A percentile compares a stretch with the other conserved stretches of the same genome.
phyloP scores from a whole-genome alignment of 1,284 basidiomycete species.

The Pyrrhoderma noxium region DNA sequence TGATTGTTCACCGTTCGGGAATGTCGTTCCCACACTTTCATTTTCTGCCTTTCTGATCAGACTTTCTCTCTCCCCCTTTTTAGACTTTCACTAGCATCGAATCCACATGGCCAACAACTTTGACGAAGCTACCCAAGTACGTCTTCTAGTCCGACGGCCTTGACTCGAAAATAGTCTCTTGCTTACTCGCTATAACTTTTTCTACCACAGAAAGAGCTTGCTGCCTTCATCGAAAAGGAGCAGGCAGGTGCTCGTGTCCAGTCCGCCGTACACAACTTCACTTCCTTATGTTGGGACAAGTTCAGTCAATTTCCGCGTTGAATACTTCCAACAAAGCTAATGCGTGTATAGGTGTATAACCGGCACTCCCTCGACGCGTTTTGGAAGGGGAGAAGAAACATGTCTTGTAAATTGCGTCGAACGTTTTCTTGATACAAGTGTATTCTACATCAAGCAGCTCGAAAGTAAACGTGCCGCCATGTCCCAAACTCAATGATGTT shows the following conservation, averaged over 20 bases:
- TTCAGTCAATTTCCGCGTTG: slow-evolving; percentile 29
- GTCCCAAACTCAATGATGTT: neutral
- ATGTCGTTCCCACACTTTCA: slow-evolving; percentile 1
- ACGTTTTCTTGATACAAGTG: slow-evolving; percentile 88
- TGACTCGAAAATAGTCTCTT: neutral
- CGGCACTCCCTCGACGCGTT: slow-evolving; percentile 74
- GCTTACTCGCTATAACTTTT: slow-evolving; percentile 11
- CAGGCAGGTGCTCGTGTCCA: slow-evolving; percentile 82
- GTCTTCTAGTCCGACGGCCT: slow-evolving; percentile 21
- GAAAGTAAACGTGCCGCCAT: slow-evolving; percentile 48
- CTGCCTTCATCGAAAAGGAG: slow-evolving; percentile 78
- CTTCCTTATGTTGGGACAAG: slow-evolving; percentile 87
- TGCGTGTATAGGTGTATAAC: slow-evolving; percentile 66
- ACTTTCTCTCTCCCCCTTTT: neutral
- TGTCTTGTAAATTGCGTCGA: slow-evolving; percentile 92
- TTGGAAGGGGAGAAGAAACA: slow-evolving; percentile 76
- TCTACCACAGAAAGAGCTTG: slow-evolving; percentile 69
- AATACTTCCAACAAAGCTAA: neutral
- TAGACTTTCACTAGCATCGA: neutral
- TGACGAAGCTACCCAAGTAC: slow-evolving; percentile 72
- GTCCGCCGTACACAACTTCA: slow-evolving; percentile 61
- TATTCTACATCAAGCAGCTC: slow-evolving; percentile 80
- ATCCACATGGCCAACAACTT: slow-evolving; percentile 52
- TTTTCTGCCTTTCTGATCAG: neutral
- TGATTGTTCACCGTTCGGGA: too few relatives aligned